Evolutionary conservation across 2,329 filamentous ascomycete species (phyloP), one percentile per base, ranked within the genome.

Genomic region (Sclerotinia nivalis): DNA sequence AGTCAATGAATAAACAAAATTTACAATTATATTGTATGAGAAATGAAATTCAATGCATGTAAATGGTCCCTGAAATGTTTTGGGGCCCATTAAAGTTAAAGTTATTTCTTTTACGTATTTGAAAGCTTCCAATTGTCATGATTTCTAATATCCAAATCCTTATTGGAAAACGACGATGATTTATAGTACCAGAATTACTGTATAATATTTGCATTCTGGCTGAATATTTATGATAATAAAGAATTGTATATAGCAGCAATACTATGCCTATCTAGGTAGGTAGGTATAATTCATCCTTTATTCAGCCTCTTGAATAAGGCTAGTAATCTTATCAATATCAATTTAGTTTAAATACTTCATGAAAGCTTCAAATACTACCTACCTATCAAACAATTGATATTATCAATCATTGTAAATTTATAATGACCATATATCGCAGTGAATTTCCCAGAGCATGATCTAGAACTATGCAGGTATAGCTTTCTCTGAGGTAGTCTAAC

Each of bases 401-500:
- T 13, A 45, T 22, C 25, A 34, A 62, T 34, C 31, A 34, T 20
- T 20, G 28, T 55, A 9, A 55, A 31, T 55, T 34, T 25, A 58
- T 43, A 43, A 43, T 43, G 40, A 18, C 40, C 12, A 43, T 43
- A 12, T 40, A 40, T 40, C 10, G 60, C n/a, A 50, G 18, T 20
- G n/a, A 22, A n/a, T 22, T 22, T n/a, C 25, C 47, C 43, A 13
- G 43, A 40, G 43, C 43, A 50, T 50, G 60, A 64, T 64, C 31
- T 64, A 64, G 59, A 49, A 50, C 31, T 50, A 61, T 50, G 54
- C 45, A 68, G 13, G 28, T 61, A 37, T 49, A 25, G 45, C 31
- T 64, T 64, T 37, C 45, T 37, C 37, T 64, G 45, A 47, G 50
- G 60, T 64, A 52, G 34, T 66, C 50, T 67, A 58, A 47, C 49